Evolutionary conservation across 2,329 filamentous ascomycete species (phyloP), one percentile per base, ranked within the genome.

Genomic region (Cryphonectria carpinicola): DNA sequence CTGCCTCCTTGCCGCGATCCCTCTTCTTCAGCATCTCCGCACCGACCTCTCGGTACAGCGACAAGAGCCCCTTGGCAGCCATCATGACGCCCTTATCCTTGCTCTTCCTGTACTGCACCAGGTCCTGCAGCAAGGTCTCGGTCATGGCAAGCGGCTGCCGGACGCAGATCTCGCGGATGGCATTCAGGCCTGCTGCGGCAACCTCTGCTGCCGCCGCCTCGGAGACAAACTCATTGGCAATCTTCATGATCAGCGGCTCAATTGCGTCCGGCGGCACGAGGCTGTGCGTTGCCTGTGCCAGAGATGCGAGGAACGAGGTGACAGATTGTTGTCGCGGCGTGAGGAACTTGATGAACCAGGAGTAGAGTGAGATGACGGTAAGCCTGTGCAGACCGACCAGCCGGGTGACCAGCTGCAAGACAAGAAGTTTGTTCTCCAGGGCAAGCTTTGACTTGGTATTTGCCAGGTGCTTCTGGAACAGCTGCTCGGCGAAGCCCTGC

Each of bases 21-120:
- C 92, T 90, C 85, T 94, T 97, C 81, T 92, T 92, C 71, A 99
- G 84, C 83, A 98, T 88, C 75, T 97, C 93, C 0, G 96, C 93
- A 49, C 92, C 94, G 19, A 97, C 92, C 78, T 98, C 95, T 75
- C 96, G 87, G 84, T 97, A 99, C 7, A 99, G 85, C 35, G 93
- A 94, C 58, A 99, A 85, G 8, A 99, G 84, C 74, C 96, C 95
- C 80, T 96, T 95, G 19, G 95, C 94, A 10, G 96, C 96, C 96
- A 99, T 98, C 88, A 97, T 95, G n/a, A 96, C 93, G 71, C 95
- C 95, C 84, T 98, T 99, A 79, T 99, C 96, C 79, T 99, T 99
- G 79, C 93, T 97, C 85, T 97, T 97, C 72, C 93, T 89, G 82
- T 99, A 98, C 84, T 96, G 92, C 13, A 98, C 94, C 67, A 99